Evolutionary conservation across 2,329 filamentous ascomycete species (phyloP), one percentile per base, ranked within the genome.

Genomic region (Bipolaris cookei): DNA sequence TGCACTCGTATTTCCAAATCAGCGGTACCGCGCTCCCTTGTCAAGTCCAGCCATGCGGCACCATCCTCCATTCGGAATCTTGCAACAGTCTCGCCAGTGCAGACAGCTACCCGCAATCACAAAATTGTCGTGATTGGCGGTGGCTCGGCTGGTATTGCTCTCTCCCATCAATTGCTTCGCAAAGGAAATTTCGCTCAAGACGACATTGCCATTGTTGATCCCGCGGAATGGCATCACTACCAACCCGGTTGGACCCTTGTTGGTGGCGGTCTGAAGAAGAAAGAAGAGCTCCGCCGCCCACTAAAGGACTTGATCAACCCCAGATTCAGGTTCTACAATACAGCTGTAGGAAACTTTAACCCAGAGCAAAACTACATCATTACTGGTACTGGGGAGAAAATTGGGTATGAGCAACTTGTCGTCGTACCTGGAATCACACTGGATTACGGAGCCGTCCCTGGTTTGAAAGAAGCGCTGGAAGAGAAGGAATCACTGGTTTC

Each of bases 241-340:
- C 87, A 90, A 72, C 86, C 87, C 1, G 87, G 87, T 51, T 90
- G 87, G 87, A 90, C 88, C 1, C 79, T 90, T 1, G 87, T 89
- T 2, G 87, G 87, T 41, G 86, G 84, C 37, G 87, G 87, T 3
- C 79, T 90, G 37, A 89, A 89, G 74, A 82, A 78, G 44, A 87
- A 86, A 68, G 78, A 87, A 61, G 81, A 87, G 21, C 75, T 89
- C 54, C 81, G 82, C 44, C 74, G 77, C 54, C 82, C 82, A 1
- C 69, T 88, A 37, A 65, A 76, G 4, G 76, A 75, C 45, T 69
- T 89, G 46, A 73, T 89, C 6, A 82, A 88, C 63, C 72, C 83
- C n/a, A 86, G 86, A 66, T 73, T 90, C 59, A 84, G 84, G 65
- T 81, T 87, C 64, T 89, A 89, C 77, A 79, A 81, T 56, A 74